phyloP scores from a whole-genome alignment of 805 yeast species.

The Wickerhamomyces strasburgensis region DNA sequence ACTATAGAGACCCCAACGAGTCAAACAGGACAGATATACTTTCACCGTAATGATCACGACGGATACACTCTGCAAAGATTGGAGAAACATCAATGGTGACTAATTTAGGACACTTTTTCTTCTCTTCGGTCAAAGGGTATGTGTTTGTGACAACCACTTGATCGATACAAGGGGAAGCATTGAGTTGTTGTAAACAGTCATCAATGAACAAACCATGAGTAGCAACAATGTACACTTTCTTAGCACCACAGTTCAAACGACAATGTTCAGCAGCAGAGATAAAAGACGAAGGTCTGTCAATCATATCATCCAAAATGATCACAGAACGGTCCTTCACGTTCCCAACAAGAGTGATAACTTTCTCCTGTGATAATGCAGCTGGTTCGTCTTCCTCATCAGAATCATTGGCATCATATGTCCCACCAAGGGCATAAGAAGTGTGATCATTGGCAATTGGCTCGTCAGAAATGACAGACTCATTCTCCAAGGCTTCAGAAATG shows the following conservation, averaged over 20 bases:
- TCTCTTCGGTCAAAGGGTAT: slow-evolving; percentile 74
- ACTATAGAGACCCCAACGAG: slow-evolving; percentile 55
- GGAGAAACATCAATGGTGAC: slow-evolving; percentile 90
- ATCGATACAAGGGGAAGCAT: slow-evolving; percentile 77
- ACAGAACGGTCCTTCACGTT: slow-evolving; percentile 91
- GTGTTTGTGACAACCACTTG: slow-evolving; percentile 94
- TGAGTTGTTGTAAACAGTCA: slow-evolving; percentile 74
- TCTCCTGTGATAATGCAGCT: slow-evolving; percentile 47
- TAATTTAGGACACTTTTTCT: slow-evolving; percentile 60
- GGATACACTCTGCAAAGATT: slow-evolving; percentile 94
- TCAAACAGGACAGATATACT: slow-evolving; percentile 90
- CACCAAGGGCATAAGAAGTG: slow-evolving; percentile 63
- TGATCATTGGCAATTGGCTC: slow-evolving; percentile 24
- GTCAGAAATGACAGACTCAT: slow-evolving; percentile 28
- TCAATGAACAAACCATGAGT: slow-evolving; percentile 95
- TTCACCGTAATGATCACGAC: slow-evolving; percentile 98
- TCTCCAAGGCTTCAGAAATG: slow-evolving; percentile 31
- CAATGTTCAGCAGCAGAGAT: slow-evolving; percentile 98
- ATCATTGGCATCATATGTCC: slow-evolving; percentile 72
- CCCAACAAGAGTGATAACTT: slow-evolving; percentile 92
- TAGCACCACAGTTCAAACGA: slow-evolving; percentile 94
- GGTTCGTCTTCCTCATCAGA: slow-evolving; percentile 84
- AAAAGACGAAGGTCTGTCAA: slow-evolving; percentile 90
- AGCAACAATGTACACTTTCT: slow-evolving; percentile 81
- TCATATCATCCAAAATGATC: slow-evolving; percentile 92